Evolutionary conservation across 1,139 yeast genomes (phyloP).

Genomic region (Lodderomyces elongisporus): DNA sequence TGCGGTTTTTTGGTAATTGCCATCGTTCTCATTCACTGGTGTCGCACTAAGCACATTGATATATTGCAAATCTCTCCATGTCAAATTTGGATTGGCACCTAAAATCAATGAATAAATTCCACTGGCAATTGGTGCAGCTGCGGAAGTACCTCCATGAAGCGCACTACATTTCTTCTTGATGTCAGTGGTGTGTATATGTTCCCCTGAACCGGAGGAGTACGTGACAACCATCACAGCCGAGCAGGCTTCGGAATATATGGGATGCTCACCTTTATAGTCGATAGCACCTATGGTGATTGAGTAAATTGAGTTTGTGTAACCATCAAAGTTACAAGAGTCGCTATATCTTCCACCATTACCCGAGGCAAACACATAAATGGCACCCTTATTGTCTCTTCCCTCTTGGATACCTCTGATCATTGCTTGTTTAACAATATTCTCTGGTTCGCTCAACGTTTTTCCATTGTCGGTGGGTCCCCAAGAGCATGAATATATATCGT

Average conservation of each 20-base stretch:
- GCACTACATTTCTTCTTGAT: conserved; percentile 66
- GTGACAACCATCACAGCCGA: conserved; percentile 96
- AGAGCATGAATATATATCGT: conserved; percentile 93
- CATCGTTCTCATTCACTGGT: conserved; percentile 64
- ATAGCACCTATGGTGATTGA: conserved; percentile 95
- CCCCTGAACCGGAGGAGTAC: conserved; percentile 87
- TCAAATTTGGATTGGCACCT: conserved; percentile 75
- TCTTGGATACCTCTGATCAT: conserved; percentile 77
- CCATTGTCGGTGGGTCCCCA: conserved; percentile 99
- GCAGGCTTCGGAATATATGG: conserved; percentile 87
- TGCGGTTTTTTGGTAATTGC: conserved; percentile 60
- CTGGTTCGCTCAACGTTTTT: conserved; percentile 78
- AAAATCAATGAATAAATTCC: conserved; percentile 83
- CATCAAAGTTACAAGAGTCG: conserved; percentile 96
- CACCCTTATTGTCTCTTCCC: conserved; percentile 80
- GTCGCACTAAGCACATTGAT: conserved; percentile 69
- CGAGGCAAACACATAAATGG: conserved; percentile 90
- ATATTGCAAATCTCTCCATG: conserved; percentile 96
- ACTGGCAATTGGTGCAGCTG: conserved; percentile 98
- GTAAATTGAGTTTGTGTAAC: conserved; percentile 93
- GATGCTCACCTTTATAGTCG: conserved; percentile 80
- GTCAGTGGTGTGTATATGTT: conserved; percentile 89
- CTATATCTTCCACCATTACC: conserved; percentile 86
- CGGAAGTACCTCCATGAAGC: conserved; percentile 93
- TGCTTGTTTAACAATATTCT: conserved; percentile 70